Base-by-base conservation (phyloP, 768 basidiomycete genomes). In the Pisolithus albus region DNA sequence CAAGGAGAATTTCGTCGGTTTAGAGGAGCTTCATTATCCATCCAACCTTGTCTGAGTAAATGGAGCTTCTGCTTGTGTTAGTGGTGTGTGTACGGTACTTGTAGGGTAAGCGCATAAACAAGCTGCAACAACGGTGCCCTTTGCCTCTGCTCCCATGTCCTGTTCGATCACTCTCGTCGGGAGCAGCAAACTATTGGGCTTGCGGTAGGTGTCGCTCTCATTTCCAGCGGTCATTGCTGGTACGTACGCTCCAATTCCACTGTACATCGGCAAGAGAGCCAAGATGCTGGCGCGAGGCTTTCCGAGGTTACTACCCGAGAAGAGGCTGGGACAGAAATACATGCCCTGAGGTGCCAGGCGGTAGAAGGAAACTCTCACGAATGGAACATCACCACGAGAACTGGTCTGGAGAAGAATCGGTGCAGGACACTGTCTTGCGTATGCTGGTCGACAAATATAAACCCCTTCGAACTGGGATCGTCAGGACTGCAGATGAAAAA, bases 1-100 rank as follows among this genome's bases (percentile, higher is more conserved):
- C 77, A 99, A 99, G 77, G 96, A 99, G 75, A 93, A 87, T 66
- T 97, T 98, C 62, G 82, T 94, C 38, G 83, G 80, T 8, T 68
- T 93, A 59, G 83, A 88, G 58, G 81, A 86, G 39, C 88, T 86
- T 71, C 62, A 67, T 7, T 99, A 99, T 70, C 92, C 93, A 19
- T 91, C 87, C 37, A 98, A 99, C 71, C 61, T 92, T 58, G 72
- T 80, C 40, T 92, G 64, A 72, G 40, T 37, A 49, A 40, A 42
- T 30, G 24, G 21, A 40, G 16, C 7, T 8, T 15, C n/a, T 23
- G 2, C 24, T 26, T 5, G 24, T 43, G 8, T 52, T 30, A 13
- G 23, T 45, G 10, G 15, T 30, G 6, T 16, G 13, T 30, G 43
- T 45, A 45, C 7, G 7, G 15, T 41, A 41, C 39, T n/a, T 40